Evolutionary conservation across 2,329 filamentous ascomycete genomes (phyloP), one percentile per base, ranked within the genome.

Genomic region (Exophiala bonariae): DNA sequence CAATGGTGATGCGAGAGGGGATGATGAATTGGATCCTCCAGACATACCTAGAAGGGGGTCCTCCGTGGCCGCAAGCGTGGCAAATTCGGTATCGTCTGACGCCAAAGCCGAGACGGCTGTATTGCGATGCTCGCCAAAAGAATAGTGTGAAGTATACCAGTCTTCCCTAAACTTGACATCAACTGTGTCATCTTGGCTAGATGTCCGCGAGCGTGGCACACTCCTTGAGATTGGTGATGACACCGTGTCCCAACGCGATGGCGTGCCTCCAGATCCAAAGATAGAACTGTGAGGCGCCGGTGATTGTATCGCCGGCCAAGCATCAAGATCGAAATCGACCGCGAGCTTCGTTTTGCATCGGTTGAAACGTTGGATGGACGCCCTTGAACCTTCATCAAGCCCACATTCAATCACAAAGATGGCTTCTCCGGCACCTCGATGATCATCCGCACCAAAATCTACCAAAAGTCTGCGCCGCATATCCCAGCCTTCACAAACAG

Each of bases 401-500:
- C 88, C 89, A 59, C 85, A 86, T 26, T 82, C 77, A 37, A 96
- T 76, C 2, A 95, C 78, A 19, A 95, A 75, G 31, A 95, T 72
- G 13, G 77, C 78, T 66, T 96, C 92, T 16, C 90, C 90, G 19
- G 83, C 85, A 39, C 83, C 81, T 44, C 81, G 74, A n/a, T 81
- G 80, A 67, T 93, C 87, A 56, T 91, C 88, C 16, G 81, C 83
- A 32, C 86, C 86, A 68, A 96, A 97, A 63, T 99, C 93, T 2
- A 96, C 89, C 59, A 93, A 86, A 2, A 97, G 72, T 52, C 75
- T 83, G 50, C 90, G 81, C 43, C 83, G 83, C 91, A 97, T 97
- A 61, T 97, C 88, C 92, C 93, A 97, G 2, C 87, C 86, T 48
- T 86, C 73, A 61, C 87, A 97, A 1, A 82, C 74, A 59, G 83